Base-by-base conservation (phyloP, 306 rosid genomes). In the Acacia confusa region DNA sequence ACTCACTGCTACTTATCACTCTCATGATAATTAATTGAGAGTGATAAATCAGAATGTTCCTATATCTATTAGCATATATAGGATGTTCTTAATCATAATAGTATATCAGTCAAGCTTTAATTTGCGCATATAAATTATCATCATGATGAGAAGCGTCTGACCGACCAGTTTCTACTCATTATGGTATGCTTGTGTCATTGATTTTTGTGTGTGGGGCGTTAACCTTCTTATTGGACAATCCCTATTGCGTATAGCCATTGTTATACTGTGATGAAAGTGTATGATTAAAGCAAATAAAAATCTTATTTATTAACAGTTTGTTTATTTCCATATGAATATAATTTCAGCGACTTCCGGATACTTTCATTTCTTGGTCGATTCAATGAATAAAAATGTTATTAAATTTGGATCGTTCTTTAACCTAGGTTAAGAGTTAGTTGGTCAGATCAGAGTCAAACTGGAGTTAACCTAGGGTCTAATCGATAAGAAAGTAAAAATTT, bases 321-420 rank as follows among this genome's bases (percentile, higher is more conserved):
- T 16, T 36, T 36, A 34, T 36, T 6, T 28, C 20, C 38, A 64
- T 64, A 2, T 64, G 7, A 60, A 60, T 60, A 63, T 60, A 15
- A 15, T 28, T 63, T 63, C 69, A 28, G 40, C 40, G 34, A 27
- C 12, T 60, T 34, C 34, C 9, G 16, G 34, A 24, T 11, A 24
- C 32, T 24, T 63, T 14, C 68, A 15, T 28, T 28, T 4, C 14
- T 63, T 0, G 14, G 19, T 52, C 24, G 11, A 52, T 52, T 52
- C 25, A 52, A 52, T 52, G 22, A 45, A 47, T 47, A 10, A 1
- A 1, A 36, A 36, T 7, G 8, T 36, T 36, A 5, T 36, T 36
- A 36, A 36, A 6, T 7, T 4, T 2, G 4, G 2, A 30, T 0
- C 3, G 4, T 0, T 4, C 34, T 30, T 0, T 32, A 0, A 32